These are phyloP conservation scores for Acrodontium crateriforme DNA, from an alignment of 2,329 filamentous ascomycete species.

Conservation along the genomic window DNA sequence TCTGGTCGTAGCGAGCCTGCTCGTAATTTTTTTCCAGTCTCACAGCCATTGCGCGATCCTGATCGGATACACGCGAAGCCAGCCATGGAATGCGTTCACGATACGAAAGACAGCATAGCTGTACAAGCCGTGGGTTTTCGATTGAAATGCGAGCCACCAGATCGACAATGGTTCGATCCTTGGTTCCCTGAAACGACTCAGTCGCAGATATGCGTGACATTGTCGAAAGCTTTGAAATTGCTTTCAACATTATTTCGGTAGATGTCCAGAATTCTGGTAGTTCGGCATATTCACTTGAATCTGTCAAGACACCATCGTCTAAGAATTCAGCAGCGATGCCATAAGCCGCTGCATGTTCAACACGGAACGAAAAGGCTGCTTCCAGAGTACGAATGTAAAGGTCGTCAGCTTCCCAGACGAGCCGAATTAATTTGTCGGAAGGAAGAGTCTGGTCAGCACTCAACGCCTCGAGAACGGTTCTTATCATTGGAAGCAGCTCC, in stretches of 20 bases:
- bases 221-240: slow-evolving; percentile 24
- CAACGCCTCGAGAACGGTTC: slow-evolving; percentile 11
- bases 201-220: slow-evolving; percentile 27
- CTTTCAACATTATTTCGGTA: slow-evolving; percentile 33
- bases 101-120: slow-evolving; percentile 43
- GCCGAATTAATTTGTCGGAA: slow-evolving; percentile 31
- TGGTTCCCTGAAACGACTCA: slow-evolving; percentile 1
- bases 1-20: slow-evolving; percentile 27
- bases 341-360: slow-evolving; percentile 54
- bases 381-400: slow-evolving; percentile 53
- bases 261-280: slow-evolving; percentile 82
- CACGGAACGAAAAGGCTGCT: slow-evolving; percentile 56
- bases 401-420: slow-evolving; percentile 56
- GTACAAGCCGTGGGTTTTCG: slow-evolving; percentile 39
- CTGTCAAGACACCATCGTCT: slow-evolving; percentile 28
- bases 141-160: slow-evolving; percentile 35
- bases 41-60: slow-evolving; percentile 35
- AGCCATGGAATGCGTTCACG: slow-evolving; percentile 47
- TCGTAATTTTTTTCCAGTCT: slow-evolving; percentile 31
- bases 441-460: slow-evolving; percentile 7
- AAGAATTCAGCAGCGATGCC: slow-evolving; percentile 56
- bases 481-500: slow-evolving; percentile 10
- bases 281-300: slow-evolving; percentile 46
- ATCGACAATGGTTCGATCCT: slow-evolving; percentile 4
- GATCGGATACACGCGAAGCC: slow-evolving; percentile 36